These are phyloP conservation scores for Ceratobasidium sp. DNA, from an alignment of 1,284 basidiomycete species.

Conservation along the genomic window DNA sequence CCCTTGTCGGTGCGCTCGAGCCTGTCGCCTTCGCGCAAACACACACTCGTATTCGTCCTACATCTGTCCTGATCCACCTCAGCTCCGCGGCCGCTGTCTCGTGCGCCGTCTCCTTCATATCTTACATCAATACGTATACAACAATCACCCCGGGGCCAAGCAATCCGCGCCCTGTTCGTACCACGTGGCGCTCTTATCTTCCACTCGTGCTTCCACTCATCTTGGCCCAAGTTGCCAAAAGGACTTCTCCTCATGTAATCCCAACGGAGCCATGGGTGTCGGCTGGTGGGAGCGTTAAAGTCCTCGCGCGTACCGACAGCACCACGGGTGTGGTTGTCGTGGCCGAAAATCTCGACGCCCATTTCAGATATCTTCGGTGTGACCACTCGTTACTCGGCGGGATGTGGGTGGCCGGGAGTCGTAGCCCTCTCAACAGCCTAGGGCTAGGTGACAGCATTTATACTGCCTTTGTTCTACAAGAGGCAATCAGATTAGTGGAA, in stretches of 20 bases:
- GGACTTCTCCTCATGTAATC: slow-evolving; percentile 64
- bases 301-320: slow-evolving; percentile 73
- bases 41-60: slow-evolving; percentile 40
- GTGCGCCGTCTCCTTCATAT: slow-evolving; percentile 14
- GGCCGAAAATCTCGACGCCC: slow-evolving; percentile 67
- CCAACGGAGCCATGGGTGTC: slow-evolving; percentile 60
- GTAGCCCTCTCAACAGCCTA: slow-evolving; percentile 56
- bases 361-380: slow-evolving; percentile 80
- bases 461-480: slow-evolving; percentile 82
- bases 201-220: slow-evolving; percentile 50
- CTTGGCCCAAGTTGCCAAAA: slow-evolving; percentile 54
- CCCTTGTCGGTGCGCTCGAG: slow-evolving; percentile 30
- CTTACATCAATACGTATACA: slow-evolving; percentile 26
- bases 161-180: slow-evolving; percentile 13
- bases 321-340: slow-evolving; percentile 81
- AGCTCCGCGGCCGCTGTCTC: slow-evolving; percentile 8
- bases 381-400: slow-evolving; percentile 90
- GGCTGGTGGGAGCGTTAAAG: slow-evolving; percentile 60
- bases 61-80: not conserved
- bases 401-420: slow-evolving; percentile 72
- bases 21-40: slow-evolving; percentile 38
- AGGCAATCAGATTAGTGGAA: slow-evolving; percentile 73
- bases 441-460: slow-evolving; percentile 81
- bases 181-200: slow-evolving; percentile 47
- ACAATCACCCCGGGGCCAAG: slow-evolving; percentile 42